Conservation (phyloP, 2,329 filamentous ascomycete genomes). For the Colletotrichum lentis region DNA sequence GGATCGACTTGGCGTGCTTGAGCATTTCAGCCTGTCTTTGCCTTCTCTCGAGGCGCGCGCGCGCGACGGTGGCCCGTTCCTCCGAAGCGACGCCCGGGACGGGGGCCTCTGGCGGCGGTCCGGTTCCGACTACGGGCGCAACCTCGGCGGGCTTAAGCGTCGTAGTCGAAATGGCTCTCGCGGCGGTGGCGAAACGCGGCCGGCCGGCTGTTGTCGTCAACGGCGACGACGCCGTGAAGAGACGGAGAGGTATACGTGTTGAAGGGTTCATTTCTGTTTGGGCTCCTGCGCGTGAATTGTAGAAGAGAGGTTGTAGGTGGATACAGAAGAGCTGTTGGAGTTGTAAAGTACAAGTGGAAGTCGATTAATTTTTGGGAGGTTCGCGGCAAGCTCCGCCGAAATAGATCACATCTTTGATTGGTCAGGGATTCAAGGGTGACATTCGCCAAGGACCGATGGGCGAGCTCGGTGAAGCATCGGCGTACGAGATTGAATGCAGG, state of each 20-base stretch:
- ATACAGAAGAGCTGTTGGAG: neutral
- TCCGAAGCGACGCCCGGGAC: slow-evolving; percentile 51
- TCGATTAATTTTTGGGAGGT: slow-evolving; percentile 30
- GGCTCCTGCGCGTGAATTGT: neutral
- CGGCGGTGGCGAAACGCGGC: slow-evolving; percentile 43
- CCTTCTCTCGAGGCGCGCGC: slow-evolving; percentile 58
- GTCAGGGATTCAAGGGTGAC: slow-evolving; percentile 20
- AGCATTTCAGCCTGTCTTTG: slow-evolving; percentile 64
- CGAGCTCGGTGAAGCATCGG: slow-evolving; percentile 24
- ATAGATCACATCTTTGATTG: slow-evolving; percentile 16
- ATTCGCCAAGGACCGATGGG: neutral
- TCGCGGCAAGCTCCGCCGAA: slow-evolving; percentile 8
- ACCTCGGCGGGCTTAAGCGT: slow-evolving; percentile 54
- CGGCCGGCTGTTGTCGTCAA: slow-evolving; percentile 42
- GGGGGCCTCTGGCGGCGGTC: slow-evolving; percentile 67
- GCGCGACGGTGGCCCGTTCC: slow-evolving; percentile 42
- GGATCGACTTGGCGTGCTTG: slow-evolving; percentile 59
- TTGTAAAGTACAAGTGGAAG: slow-evolving; percentile 10
- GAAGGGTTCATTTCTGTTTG: slow-evolving; percentile 52
- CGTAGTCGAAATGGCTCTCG: slow-evolving; percentile 43
- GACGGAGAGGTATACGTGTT: slow-evolving; percentile 50
- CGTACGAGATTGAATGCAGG: neutral
- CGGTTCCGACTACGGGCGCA: slow-evolving; percentile 62
- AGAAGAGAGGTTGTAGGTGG: neutral
- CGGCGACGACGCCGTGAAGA: slow-evolving; percentile 39